Percentiles rank a stretch among this genome's conserved stretches.
Conservation (phyloP, 2,329 filamentous ascomycete genomes). For the Stachybotrys chartarum region DNA sequence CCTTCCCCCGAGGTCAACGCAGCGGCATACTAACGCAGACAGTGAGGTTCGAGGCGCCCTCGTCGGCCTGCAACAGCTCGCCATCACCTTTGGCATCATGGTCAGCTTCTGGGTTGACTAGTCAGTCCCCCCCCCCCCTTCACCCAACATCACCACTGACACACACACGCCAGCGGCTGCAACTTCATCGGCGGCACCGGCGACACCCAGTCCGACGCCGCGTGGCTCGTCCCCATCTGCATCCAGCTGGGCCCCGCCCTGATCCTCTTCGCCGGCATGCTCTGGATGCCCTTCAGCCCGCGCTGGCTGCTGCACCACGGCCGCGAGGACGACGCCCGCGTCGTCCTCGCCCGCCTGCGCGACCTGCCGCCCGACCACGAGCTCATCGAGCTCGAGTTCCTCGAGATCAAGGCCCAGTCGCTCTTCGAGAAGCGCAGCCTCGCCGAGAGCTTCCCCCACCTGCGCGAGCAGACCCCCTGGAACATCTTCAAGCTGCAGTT, state of each 20-base stretch:
- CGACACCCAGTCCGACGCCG: constrained; percentile 52
- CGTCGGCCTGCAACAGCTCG: constrained; percentile 42
- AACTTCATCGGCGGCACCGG: constrained; percentile 56
- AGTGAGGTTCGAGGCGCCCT: constrained; percentile 33
- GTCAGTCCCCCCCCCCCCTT: constrained; percentile 14
- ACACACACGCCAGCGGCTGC: constrained; percentile 38
- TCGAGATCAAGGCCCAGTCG: constrained; percentile 77
- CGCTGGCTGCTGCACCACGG: constrained; percentile 67
- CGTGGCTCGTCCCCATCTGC: constrained; percentile 68
- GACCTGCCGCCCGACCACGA: constrained; percentile 55
- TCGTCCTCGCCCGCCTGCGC: constrained; percentile 57
- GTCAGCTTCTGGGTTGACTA: constrained; percentile 58
- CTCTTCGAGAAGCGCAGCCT: constrained; percentile 68
- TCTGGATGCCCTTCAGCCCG: constrained; percentile 75
- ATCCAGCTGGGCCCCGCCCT: constrained; percentile 63
- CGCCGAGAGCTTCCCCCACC: constrained; percentile 59
- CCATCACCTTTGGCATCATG: constrained; percentile 58
- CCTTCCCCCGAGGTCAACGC: no score
- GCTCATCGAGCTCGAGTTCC: constrained; percentile 65
- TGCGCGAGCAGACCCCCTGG: constrained; percentile 51
- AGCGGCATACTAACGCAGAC: neutral
- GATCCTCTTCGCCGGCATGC: constrained; percentile 61
- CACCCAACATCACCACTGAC: neutral
- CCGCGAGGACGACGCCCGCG: constrained; percentile 60
- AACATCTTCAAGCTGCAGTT: constrained; percentile 65